phyloP scores from a whole-genome alignment of 208 protist genomes.

The Leishmania arabica region DNA sequence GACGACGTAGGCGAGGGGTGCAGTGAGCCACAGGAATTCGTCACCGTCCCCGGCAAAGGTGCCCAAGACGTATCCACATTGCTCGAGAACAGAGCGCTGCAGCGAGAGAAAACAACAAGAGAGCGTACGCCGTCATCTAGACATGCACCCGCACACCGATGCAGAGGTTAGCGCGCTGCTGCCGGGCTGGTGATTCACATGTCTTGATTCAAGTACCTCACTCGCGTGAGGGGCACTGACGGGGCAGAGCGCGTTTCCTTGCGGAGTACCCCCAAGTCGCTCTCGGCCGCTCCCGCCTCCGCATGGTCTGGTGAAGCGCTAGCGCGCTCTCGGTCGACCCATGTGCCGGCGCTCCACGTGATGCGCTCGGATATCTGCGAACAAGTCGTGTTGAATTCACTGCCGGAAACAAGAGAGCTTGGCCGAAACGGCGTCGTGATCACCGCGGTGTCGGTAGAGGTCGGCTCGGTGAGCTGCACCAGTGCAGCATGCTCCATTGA shows the following conservation, averaged over 20 bases:
- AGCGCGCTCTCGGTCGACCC: background rate
- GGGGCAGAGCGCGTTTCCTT: background rate
- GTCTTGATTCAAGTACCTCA: conserved; percentile 19
- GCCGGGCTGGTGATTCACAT: background rate
- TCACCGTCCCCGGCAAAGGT: background rate
- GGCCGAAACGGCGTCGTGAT: conserved; percentile 15
- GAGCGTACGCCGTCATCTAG: background rate
- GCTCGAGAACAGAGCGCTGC: background rate
- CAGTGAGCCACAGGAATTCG: background rate
- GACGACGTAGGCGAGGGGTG: no score
- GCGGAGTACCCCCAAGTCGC: conserved; percentile 3
- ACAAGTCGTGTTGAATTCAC: background rate
- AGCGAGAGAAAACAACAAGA: background rate
- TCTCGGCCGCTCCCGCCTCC: conserved; percentile 1
- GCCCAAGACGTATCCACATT: background rate
- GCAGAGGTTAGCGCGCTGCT: background rate
- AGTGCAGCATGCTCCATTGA: background rate
- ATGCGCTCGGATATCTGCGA: conserved; percentile 3
- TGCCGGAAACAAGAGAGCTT: background rate
- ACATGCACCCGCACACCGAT: background rate
- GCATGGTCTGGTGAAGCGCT: background rate
- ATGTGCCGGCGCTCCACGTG: conserved; percentile 6
- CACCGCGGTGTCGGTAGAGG: background rate
- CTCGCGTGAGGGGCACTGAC: background rate
- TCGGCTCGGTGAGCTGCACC: background rate